A percentile compares a stretch with the other conserved stretches of the same genome.
Conservation (phyloP, 805 yeast species). For the Wickerhamomyces pijperi region DNA sequence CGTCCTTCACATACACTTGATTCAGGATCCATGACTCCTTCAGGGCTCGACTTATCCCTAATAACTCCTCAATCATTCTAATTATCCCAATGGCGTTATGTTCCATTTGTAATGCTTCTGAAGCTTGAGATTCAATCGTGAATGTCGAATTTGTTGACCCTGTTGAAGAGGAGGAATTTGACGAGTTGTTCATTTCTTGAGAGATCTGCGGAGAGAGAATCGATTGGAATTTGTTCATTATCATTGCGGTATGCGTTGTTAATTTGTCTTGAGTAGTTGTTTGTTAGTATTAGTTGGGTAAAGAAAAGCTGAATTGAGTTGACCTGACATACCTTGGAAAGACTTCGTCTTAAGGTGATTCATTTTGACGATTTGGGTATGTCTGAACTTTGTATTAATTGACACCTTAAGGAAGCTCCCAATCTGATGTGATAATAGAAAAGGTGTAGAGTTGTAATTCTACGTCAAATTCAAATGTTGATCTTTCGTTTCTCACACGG, state of each 20-base stretch:
- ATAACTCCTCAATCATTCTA: constrained; percentile 40
- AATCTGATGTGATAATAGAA: no score
- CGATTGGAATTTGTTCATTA: neutral
- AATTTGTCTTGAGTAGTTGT: neutral
- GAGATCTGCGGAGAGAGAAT: neutral
- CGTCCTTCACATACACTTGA: constrained; percentile 20
- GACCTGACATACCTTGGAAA: neutral
- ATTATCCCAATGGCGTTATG: constrained; percentile 39
- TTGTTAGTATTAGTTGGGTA: neutral
- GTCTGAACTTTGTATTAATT: no score
- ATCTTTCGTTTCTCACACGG: no score
- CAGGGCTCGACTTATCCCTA: constrained; percentile 35
- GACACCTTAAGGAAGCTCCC: no score
- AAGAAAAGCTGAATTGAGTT: neutral
- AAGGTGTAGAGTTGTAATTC: no score
- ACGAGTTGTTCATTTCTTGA: neutral
- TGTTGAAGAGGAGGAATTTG: no score
- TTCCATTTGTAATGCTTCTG: constrained; percentile 47
- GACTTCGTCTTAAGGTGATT: neutral
- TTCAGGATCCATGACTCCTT: constrained; percentile 51
- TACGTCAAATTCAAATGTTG: no score
- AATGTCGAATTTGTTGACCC: neutral
- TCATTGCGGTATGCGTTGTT: neutral
- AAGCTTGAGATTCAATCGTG: constrained; percentile 20
- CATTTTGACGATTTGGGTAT: no score